Conservation (phyloP, 208 protist genomes). For the Plasmodiophora brassicae region DNA sequence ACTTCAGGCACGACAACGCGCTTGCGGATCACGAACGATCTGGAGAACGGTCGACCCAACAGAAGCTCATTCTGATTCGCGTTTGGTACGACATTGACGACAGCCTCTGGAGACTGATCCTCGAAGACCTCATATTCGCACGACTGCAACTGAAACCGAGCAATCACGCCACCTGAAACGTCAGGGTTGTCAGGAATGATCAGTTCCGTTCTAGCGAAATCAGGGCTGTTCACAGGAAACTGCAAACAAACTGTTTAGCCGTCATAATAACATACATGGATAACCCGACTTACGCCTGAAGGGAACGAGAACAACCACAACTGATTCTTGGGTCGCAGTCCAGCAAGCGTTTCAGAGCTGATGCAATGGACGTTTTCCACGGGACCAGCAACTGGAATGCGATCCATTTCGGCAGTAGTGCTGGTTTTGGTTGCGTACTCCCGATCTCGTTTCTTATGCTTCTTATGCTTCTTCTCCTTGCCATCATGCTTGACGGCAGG, state of each 20-base stretch:
- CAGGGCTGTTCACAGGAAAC: background rate
- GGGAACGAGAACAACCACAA: constrained; percentile 1
- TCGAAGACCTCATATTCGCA: background rate
- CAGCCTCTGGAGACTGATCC: background rate
- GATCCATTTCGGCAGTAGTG: too few relatives aligned
- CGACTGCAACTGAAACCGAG: background rate
- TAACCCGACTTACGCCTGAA: background rate
- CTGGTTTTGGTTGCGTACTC: too few relatives aligned
- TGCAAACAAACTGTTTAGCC: background rate
- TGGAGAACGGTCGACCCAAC: background rate
- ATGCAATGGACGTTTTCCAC: too few relatives aligned
- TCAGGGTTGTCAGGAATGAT: background rate
- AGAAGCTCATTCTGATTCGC: background rate
- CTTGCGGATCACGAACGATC: background rate
- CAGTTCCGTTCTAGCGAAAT: background rate
- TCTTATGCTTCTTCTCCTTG: too few relatives aligned
- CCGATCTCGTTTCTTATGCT: too few relatives aligned
- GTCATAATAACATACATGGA: background rate
- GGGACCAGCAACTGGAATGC: too few relatives aligned
- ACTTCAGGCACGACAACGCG: background rate
- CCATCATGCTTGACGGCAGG: too few relatives aligned
- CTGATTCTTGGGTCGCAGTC: too few relatives aligned
- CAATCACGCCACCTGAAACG: background rate
- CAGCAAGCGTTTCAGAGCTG: too few relatives aligned
- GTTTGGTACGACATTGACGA: constrained; percentile 4